Base-by-base conservation (phyloP, 139 green algal species). In the Picochlorum sp. region DNA sequence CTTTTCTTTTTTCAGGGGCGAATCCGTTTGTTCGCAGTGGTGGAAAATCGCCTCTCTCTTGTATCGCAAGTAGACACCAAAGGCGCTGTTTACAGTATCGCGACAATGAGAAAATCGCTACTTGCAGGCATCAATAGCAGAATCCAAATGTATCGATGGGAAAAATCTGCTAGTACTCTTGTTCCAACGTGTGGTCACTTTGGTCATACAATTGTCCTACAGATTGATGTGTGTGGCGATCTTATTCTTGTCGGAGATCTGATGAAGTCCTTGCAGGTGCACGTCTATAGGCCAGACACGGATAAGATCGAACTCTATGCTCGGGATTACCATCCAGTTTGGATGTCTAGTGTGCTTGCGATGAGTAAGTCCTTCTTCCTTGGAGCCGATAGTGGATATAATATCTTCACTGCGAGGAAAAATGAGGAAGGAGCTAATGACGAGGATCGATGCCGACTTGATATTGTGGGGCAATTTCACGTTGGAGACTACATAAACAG, bases 261-360 rank as follows among this genome's bases (percentile, higher is more conserved):
- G 31, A 98, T 98, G 93, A 91, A 94, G 55, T 92, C 78, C 67
- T 83, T 98, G 24, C 79, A 82, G n/a, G 67, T 98, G 66, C 77
- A 94, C 59, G 37, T 84, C 57, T 94, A 90, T 75, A 68, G 72
- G 30, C 73, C 76, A 14, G 82, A 90, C 63, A 83, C 92, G 49
- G 73, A 77, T 3, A 49, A 68, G 3, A 82, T 98, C 59, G 30
- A 74, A 23, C 37, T 75, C 62, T 54, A 76, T 14, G 85, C 90
- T 21, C 72, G 83, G 1, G 91, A 98, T 63, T 95, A 80, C 65
- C 83, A 87, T 63, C 80, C 78, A 45, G 92, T 88, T 65, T 98
- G 89, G 86, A 92, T 96, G 76, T 91, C 83, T 1, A 85, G 89
- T 0, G 78, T 91, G 3, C 75, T 80, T 15, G 73, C 90, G 10